phyloP scores from a whole-genome alignment of 2,329 filamentous ascomycete species.

The Anisogramma anomala region DNA sequence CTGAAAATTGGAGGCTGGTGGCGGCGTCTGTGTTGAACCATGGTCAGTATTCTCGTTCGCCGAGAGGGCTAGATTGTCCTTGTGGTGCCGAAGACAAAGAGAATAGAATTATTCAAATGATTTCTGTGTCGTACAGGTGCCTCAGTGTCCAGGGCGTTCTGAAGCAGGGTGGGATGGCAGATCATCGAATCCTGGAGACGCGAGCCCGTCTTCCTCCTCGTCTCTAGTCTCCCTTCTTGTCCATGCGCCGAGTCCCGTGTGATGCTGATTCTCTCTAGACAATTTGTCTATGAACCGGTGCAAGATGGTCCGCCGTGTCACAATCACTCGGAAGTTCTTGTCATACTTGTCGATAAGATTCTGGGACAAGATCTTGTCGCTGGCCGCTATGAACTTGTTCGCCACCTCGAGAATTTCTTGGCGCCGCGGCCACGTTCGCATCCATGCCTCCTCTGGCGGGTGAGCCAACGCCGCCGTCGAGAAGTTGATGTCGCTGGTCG shows the following conservation, averaged over 20 bases:
- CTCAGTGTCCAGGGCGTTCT: background rate
- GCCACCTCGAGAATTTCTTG: constrained; percentile 6
- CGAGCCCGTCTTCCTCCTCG: background rate
- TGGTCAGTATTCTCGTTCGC: background rate
- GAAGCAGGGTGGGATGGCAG: too few species aligned
- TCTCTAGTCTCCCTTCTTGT: background rate
- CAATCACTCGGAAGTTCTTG: constrained; percentile 1
- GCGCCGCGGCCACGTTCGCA: constrained; percentile 12
- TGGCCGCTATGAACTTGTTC: constrained; percentile 7
- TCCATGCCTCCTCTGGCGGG: constrained; percentile 18
- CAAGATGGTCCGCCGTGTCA: constrained; percentile 8
- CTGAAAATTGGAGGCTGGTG: background rate
- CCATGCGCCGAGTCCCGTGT: background rate
- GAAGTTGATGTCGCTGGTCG: constrained; percentile 24
- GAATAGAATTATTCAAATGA: too few species aligned
- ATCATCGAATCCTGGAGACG: too few species aligned
- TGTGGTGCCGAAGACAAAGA: too few species aligned
- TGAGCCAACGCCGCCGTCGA: constrained; percentile 19
- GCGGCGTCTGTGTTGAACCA: background rate
- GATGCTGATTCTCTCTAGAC: constrained; percentile 1
- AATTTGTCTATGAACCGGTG: constrained; percentile 1
- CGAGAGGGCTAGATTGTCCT: background rate
- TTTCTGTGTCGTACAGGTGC: background rate
- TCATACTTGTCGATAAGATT: constrained; percentile 3
- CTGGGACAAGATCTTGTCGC: constrained; percentile 13